Evolutionary conservation across 225 moss, liverwort and hornwort genomes (phyloP), one percentile per base, ranked within the genome.

Genomic region (Rhytidiadelphus loreus): DNA sequence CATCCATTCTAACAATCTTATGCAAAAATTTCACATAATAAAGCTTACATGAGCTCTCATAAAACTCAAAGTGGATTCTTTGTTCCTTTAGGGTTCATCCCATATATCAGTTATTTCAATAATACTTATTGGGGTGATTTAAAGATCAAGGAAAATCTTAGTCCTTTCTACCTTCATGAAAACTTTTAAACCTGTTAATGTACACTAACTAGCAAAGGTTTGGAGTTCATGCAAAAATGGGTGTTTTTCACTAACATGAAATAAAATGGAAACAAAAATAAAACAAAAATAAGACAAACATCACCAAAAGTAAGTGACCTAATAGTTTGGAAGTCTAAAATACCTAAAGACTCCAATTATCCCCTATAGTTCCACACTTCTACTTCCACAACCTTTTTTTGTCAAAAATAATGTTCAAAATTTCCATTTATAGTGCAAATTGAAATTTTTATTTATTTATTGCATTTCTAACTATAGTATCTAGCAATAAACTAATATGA

Each of bases 361-460:
- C 2, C 8, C 1, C 2, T 41, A 7, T 8, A 8, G 15, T 43
- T 25, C 1, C 2, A 39, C 14, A n/a, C n/a, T n/a, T n/a, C n/a
- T n/a, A n/a, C n/a, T n/a, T n/a, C n/a, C n/a, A n/a, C n/a, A n/a
- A 2, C 1, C 41, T 13, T 43, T 43, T 26, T 7, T 11, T 2
- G 5, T 26, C 43, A 15, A 43, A 71, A 41, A 4, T n/a, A n/a
- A 12, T 0, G 0, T 0, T 68, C 68, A 68, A 70, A 14, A 71
- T 0, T 26, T 0, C 2, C 5, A 71, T 43, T 43, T 43, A 2
- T 71, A 16, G 13, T 43, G 9, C 16, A 43, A 70, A 39, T 7
- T 13, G 1, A 0, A 39, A 21, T 3, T n/a, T 41, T 41, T 15
- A 1, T 14, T 69, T 13, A 3, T 68, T 68, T 23, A 22, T 13